Base-by-base conservation (phyloP, 441 rosid genomes). In the Kokia cookei region DNA sequence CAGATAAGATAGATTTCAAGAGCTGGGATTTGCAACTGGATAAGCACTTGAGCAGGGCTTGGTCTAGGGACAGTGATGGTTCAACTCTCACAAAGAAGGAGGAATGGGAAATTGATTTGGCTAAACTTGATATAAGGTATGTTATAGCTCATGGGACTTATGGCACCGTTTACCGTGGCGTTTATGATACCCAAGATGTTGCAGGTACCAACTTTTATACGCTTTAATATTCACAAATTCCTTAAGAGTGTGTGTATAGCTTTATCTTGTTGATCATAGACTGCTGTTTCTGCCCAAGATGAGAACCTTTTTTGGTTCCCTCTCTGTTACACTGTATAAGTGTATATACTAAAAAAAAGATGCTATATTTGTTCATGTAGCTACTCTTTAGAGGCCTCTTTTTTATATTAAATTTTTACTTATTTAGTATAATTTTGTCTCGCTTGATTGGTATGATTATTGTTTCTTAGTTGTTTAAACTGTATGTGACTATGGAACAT, bases 51-150 rank as follows among this genome's bases (percentile, higher is more conserved):
- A 82, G 80, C 80, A 79, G 65, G 75, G 84, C 76, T 76, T 83
- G 85, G 82, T 83, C 89, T 7, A 78, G 59, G 50, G 82, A 78
- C 12, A 76, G 50, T 1, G 78, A 74, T 65, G 55, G 68, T 61
- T 67, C 75, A 14, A 19, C 77, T 1, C 29, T 24, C n/a, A 43
- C 54, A 19, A 69, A 75, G 58, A 85, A 78, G 79, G 89, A 90
- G 77, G 90, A 85, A 60, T 90, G 93, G 95, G 93, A 90, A 74
- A 88, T 90, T 75, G 93, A 90, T 73, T 78, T 90, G 69, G 84
- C 87, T 24, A 87, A 87, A 54, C 83, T 88, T 72, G 91, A 84
- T 8, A 84, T 88, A 47, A 84, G 82, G 70, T 79, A 74, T 71
- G 93, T 82, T 78, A 69, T 90, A 65, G 89, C 93, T 68, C 84